Evolutionary conservation across 139 green algal genomes (phyloP).

Genomic region (Deuterostichococcus epilithicus): DNA sequence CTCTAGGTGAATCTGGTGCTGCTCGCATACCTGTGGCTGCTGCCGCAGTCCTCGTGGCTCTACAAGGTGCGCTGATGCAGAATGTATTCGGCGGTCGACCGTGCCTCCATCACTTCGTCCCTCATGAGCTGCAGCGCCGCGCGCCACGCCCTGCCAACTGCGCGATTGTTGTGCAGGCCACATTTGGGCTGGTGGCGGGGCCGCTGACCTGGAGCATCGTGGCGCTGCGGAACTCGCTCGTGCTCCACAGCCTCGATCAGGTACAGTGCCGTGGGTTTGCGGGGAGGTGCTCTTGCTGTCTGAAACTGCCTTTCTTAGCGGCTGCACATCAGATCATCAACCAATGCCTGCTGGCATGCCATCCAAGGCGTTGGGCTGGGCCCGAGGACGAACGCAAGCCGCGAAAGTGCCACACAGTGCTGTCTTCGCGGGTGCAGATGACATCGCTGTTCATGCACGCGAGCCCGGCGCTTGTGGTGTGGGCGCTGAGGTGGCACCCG

Average conservation of each 20-base stretch:
- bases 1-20: neutral
- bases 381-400: neutral
- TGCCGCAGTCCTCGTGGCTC: neutral
- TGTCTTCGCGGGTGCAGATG: constrained; percentile 26
- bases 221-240: constrained; percentile 72
- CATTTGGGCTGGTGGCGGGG: constrained; percentile 66
- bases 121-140: no score
- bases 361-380: neutral
- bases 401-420: constrained; percentile 10
- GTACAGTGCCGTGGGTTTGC: constrained; percentile 12
- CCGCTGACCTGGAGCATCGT: constrained; percentile 64
- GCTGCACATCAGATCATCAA: neutral
- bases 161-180: constrained; percentile 45
- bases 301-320: neutral
- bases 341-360: neutral
- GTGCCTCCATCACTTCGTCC: no score
- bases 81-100: no score
- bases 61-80: neutral
- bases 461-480: constrained; percentile 51
- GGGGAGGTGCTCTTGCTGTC: neutral
- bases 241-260: constrained; percentile 80
- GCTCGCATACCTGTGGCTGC: neutral
- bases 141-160: no score
- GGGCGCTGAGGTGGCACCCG: constrained; percentile 53
- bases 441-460: constrained; percentile 64